Evolutionary conservation across 148 eudicot species (phyloP).

Genomic region (Talinum fruticosum): DNA sequence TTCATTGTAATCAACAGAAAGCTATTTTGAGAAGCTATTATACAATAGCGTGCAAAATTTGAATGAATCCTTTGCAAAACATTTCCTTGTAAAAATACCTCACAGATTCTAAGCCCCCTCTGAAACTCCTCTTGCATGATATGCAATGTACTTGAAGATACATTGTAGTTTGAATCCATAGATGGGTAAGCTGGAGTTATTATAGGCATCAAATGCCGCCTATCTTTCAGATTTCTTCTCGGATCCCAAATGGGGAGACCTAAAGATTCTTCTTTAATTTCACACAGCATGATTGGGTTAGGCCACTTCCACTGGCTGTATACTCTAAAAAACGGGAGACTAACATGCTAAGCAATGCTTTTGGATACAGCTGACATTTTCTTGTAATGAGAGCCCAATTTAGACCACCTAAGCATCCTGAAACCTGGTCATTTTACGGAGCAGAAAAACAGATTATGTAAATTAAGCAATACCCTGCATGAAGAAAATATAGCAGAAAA

Average conservation of each 20-base stretch:
- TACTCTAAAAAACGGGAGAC: conserved; percentile 50
- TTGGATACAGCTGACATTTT: conserved; percentile 55
- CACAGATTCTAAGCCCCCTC: conserved; percentile 37
- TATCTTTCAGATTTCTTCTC: conserved; percentile 41
- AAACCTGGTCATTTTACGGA: conserved; percentile 25
- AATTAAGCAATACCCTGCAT: too few relatives aligned
- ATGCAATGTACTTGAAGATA: conserved; percentile 50
- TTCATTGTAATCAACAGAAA: too few relatives aligned
- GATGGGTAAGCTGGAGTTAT: conserved; percentile 58
- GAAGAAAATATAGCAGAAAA: too few relatives aligned
- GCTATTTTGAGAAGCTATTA: too few relatives aligned
- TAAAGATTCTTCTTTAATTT: conserved; percentile 39
- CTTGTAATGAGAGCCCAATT: conserved; percentile 57
- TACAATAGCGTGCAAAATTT: too few relatives aligned
- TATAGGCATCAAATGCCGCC: conserved; percentile 52
- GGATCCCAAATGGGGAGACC: conserved; percentile 55
- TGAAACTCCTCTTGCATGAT: conserved; percentile 52
- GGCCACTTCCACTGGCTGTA: conserved; percentile 63
- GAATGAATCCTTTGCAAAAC: too few relatives aligned
- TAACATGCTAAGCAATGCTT: conserved; percentile 50
- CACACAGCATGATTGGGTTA: conserved; percentile 51
- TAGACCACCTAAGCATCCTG: conserved; percentile 56
- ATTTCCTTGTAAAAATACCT: conserved; percentile 28
- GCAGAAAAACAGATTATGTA: too few relatives aligned
- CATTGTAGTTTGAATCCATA: conserved; percentile 62